phyloP scores from a whole-genome alignment of 495 filamentous ascomycete genomes.

The Symbiotaphrina buchneri region DNA sequence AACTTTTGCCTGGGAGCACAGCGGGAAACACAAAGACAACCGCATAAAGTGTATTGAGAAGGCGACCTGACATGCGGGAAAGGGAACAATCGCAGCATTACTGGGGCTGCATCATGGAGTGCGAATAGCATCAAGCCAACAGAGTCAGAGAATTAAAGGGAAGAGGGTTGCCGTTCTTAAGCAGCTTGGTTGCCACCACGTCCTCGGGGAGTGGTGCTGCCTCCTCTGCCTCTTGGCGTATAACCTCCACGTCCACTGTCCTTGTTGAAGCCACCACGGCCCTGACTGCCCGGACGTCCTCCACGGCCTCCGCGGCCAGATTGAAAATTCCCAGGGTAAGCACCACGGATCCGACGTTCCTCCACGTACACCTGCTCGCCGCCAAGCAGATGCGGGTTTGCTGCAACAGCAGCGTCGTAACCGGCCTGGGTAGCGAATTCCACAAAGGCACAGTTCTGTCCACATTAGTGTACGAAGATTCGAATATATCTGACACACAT shows the following conservation, averaged over 20 bases:
- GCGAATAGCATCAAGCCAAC: too few relatives aligned
- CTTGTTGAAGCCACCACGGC: conserved; percentile 44
- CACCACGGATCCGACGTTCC: conserved; percentile 59
- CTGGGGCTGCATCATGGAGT: too few relatives aligned
- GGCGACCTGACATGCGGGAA: too few relatives aligned
- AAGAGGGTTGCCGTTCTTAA: too few relatives aligned
- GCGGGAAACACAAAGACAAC: too few relatives aligned
- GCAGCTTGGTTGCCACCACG: too few relatives aligned
- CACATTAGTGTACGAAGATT: conserved; percentile 1
- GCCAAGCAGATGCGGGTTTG: conserved; percentile 69
- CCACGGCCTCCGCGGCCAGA: conserved; percentile 31
- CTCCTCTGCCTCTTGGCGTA: conserved; percentile 22
- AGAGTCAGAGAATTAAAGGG: too few relatives aligned
- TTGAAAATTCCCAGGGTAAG: conserved; percentile 41
- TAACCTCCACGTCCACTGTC: conserved; percentile 34
- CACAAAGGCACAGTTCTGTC: conserved; percentile 85
- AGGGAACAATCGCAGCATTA: too few relatives aligned
- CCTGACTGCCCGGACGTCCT: conserved; percentile 34
- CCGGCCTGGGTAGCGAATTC: conserved; percentile 64
- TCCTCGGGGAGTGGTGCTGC: conserved; percentile 14
- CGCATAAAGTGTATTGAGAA: too few relatives aligned
- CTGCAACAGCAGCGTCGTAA: conserved; percentile 58
- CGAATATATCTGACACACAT: conserved; percentile 12
- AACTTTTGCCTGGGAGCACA: too few relatives aligned
- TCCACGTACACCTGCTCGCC: conserved; percentile 69